Evolutionary conservation across 805 yeast genomes (phyloP).

Genomic region (Yamadazyma philogaea): DNA sequence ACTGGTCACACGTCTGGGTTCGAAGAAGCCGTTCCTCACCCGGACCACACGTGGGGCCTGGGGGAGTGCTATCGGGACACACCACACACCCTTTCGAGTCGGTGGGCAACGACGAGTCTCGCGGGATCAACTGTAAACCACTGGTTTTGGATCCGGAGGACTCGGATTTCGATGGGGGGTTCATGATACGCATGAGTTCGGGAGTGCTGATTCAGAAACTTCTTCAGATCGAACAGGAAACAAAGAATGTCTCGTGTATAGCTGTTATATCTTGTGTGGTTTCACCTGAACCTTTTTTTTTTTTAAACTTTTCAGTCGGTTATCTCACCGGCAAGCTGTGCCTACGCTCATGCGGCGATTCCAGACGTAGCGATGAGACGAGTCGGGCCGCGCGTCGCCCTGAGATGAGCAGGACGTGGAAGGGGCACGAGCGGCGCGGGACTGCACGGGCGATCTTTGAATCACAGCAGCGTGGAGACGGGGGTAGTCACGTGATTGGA

Average conservation of each 20-base stretch:
- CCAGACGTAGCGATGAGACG: background rate
- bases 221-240: too few species aligned
- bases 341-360: background rate
- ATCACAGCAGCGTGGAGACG: too few species aligned
- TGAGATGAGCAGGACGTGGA: background rate
- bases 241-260: too few species aligned
- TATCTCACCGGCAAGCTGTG: too few species aligned
- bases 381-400: background rate
- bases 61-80: constrained; percentile 25
- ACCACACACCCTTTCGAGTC: constrained; percentile 28
- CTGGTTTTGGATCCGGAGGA: background rate
- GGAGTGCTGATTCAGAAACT: too few species aligned
- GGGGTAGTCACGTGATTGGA: too few species aligned
- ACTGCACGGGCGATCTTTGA: too few species aligned
- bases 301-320: background rate
- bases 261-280: too few species aligned
- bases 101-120: constrained; percentile 3
- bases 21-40: constrained; percentile 22
- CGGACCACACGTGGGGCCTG: constrained; percentile 28
- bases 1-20: constrained; percentile 22
- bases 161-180: background rate
- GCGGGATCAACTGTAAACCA: background rate
- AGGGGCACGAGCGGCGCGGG: background rate
- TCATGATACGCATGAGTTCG: too few species aligned
- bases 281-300: background rate